Percentiles rank a stretch among this genome's conserved stretches.
Conservation (phyloP, 306 rosid species). For the Fagus sylvatica region DNA sequence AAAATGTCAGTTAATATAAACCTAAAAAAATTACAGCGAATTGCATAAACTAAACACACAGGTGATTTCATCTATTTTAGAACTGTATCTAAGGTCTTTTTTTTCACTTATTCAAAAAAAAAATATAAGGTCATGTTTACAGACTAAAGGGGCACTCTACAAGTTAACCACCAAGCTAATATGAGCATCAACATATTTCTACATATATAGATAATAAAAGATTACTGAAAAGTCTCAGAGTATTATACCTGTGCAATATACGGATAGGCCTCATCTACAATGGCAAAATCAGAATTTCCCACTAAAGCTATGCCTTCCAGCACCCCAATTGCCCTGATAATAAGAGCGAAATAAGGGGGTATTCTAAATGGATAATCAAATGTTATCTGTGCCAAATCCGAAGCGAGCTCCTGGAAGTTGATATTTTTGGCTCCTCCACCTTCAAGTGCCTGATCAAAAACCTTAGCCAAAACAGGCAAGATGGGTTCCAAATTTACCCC, state of each 20-base stretch:
- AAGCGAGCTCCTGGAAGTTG: conserved; percentile 96
- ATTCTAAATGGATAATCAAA: conserved; percentile 98
- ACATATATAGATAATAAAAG: conserved; percentile 8
- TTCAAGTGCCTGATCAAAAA: conserved; percentile 98
- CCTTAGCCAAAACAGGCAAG: conserved; percentile 95
- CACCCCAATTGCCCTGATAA: conserved; percentile 97
- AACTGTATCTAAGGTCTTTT: neutral
- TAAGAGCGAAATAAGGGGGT: conserved; percentile 98
- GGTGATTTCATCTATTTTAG: conserved; percentile 21
- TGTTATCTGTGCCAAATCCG: conserved; percentile 97
- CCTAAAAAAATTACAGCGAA: neutral
- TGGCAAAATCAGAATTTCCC: conserved; percentile 96
- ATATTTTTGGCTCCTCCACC: conserved; percentile 99
- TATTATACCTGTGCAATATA: conserved; percentile 89
- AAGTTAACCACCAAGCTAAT: neutral
- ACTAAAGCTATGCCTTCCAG: conserved; percentile 96
- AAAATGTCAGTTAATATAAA: neutral
- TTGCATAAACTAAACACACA: conserved; percentile 1
- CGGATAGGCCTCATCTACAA: conserved; percentile 98
- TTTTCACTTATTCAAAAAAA: too few species aligned
- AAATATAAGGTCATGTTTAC: neutral
- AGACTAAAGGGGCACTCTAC: conserved; percentile 1
- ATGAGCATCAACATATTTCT: conserved; percentile 2
- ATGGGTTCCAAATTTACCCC: conserved; percentile 96
- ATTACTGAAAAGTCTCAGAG: neutral